A percentile compares a stretch with the other conserved stretches of the same genome.
These are phyloP conservation scores for Mucor velutinosus DNA, from an alignment of 371 early-diverging fungal species.

Conservation along the genomic window DNA sequence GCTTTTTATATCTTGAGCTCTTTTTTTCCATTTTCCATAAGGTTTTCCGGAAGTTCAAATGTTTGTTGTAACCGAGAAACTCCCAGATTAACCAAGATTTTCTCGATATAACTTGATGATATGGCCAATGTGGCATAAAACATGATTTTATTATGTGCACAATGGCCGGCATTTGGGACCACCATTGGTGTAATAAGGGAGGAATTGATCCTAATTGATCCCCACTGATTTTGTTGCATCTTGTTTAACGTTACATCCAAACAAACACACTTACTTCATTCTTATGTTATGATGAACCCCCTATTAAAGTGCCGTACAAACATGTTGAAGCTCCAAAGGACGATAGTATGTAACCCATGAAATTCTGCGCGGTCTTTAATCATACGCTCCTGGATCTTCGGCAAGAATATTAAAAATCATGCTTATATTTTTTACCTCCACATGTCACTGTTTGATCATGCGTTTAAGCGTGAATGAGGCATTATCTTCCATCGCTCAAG, in stretches of 20 bases:
- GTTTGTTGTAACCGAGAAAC: conserved; percentile 1
- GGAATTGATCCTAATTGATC: conserved; percentile 2
- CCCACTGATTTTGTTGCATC: not conserved
- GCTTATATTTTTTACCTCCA: not conserved
- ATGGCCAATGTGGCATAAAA: not conserved
- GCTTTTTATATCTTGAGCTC: not conserved
- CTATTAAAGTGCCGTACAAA: not conserved
- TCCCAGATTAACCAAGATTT: conserved; percentile 1
- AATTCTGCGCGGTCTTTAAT: not conserved
- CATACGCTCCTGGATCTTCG: not conserved
- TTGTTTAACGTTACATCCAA: not conserved
- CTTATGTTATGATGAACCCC: not conserved
- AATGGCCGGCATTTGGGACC: not conserved
- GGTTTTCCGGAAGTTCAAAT: not conserved
- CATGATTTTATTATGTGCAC: not conserved
- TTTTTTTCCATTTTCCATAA: conserved; percentile 7
- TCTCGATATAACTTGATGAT: not conserved
- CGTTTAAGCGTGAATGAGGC: not conserved
- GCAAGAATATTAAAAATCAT: not conserved
- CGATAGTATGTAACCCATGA: not conserved
- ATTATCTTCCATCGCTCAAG: too few relatives aligned
- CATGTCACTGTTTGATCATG: not conserved
- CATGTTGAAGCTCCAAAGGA: not conserved
- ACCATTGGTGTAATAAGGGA: not conserved
- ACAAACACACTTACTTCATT: not conserved